Evolutionary conservation across 2,329 filamentous ascomycete species (phyloP).

Genomic region (Pseudomassariella vexata): DNA sequence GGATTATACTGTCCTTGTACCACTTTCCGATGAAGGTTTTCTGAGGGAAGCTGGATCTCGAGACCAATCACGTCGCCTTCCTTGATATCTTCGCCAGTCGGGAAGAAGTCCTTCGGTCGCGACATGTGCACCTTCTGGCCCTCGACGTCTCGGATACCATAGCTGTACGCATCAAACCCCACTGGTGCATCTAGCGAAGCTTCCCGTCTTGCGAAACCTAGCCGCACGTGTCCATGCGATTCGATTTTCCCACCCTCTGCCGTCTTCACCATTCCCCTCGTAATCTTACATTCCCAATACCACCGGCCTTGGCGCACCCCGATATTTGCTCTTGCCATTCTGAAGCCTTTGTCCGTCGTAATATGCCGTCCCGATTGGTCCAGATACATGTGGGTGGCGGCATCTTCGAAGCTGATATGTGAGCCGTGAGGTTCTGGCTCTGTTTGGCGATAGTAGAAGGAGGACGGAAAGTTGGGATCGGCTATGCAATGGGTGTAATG

Average conservation of each 20-base stretch:
- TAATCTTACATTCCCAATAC: constrained; percentile 92
- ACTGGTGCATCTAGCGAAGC: constrained; percentile 78
- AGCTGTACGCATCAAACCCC: constrained; percentile 88
- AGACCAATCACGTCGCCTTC: constrained; percentile 94
- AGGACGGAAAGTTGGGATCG: constrained; percentile 80
- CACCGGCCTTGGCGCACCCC: constrained; percentile 82
- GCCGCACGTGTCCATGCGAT: constrained; percentile 62
- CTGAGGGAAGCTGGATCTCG: constrained; percentile 78
- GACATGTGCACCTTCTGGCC: constrained; percentile 94
- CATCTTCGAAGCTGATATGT: constrained; percentile 89
- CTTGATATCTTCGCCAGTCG: constrained; percentile 68
- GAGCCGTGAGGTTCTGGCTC: constrained; percentile 79
- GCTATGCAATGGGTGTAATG: constrained; percentile 88
- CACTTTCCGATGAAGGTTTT: constrained; percentile 81
- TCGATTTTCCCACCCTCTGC: constrained; percentile 37
- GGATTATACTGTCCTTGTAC: constrained; percentile 85
- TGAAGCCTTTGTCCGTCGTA: constrained; percentile 87
- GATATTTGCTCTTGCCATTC: constrained; percentile 86
- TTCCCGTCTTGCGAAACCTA: constrained; percentile 81
- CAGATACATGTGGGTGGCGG: constrained; percentile 78
- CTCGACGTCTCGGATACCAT: constrained; percentile 81
- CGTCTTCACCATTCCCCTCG: constrained; percentile 61
- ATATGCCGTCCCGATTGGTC: constrained; percentile 69
- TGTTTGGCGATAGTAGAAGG: constrained; percentile 82
- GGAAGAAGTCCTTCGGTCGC: constrained; percentile 84